A percentile compares a stretch with the other conserved stretches of the same genome.
Conservation (phyloP, 441 rosid genomes). For the Rhodomyrtus psidioides region DNA sequence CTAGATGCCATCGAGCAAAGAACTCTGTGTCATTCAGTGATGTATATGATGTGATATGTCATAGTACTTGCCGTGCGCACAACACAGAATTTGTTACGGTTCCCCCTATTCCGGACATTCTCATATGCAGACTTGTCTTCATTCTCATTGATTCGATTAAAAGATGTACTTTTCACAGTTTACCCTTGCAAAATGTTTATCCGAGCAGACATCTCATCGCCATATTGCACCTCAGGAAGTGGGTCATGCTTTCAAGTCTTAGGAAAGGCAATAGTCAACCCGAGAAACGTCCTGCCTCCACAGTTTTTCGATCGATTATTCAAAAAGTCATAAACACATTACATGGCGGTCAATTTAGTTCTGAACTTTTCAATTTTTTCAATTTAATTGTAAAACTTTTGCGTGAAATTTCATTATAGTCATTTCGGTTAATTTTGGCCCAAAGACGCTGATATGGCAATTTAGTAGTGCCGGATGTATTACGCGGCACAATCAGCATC, state of each 20-base stretch:
- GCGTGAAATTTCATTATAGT: too few relatives aligned
- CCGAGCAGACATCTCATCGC: not conserved
- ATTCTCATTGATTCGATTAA: too few relatives aligned
- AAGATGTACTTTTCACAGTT: not conserved
- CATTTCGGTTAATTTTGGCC: too few relatives aligned
- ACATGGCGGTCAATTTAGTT: rapidly evolving
- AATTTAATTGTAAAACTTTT: not conserved
- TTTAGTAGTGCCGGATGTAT: too few relatives aligned
- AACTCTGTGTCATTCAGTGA: too few relatives aligned
- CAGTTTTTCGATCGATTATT: too few relatives aligned
- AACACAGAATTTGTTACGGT: not conserved
- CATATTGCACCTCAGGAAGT: not conserved
- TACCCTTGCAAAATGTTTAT: not conserved
- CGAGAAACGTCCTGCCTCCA: too few relatives aligned
- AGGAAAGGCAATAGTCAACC: not conserved
- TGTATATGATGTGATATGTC: too few relatives aligned
- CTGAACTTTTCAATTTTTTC: not conserved
- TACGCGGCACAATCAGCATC: too few relatives aligned
- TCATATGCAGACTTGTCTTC: not conserved
- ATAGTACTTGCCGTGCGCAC: too few relatives aligned
- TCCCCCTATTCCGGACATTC: not conserved
- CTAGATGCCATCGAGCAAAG: too few relatives aligned
- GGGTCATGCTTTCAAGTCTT: not conserved
- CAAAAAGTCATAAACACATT: not conserved
- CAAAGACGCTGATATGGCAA: too few relatives aligned